phyloP scores from a whole-genome alignment of 1,139 yeast species.

The Kluyveromyces sp. region DNA sequence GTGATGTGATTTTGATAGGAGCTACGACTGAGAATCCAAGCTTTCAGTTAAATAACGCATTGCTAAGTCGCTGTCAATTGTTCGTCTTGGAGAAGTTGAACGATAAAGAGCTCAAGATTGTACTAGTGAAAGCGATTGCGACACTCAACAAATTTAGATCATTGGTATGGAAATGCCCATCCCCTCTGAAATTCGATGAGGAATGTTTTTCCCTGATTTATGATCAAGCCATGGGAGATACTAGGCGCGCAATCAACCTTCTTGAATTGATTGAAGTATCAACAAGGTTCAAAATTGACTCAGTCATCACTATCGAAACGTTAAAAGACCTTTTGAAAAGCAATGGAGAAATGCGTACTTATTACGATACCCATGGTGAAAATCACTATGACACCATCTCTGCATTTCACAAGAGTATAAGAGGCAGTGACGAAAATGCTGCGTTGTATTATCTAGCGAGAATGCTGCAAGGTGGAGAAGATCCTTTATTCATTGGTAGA shows the following conservation, averaged over 20 bases:
- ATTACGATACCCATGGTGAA: conserved; percentile 86
- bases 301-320: conserved; percentile 14
- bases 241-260: conserved; percentile 72
- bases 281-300: conserved; percentile 16
- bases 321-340: conserved; percentile 21
- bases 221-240: conserved; percentile 81
- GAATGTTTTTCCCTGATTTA: conserved; percentile 67
- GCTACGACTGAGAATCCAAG: conserved; percentile 98
- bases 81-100: conserved; percentile 67
- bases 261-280: conserved; percentile 50
- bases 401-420: conserved; percentile 83
- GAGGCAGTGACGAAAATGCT: conserved; percentile 88
- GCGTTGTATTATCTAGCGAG: conserved; percentile 77
- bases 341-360: conserved; percentile 36
- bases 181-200: conserved; percentile 43
- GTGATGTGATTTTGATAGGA: conserved; percentile 65
- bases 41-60: conserved; percentile 79
- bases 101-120: conserved; percentile 46
- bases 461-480: conserved; percentile 90
- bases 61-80: conserved; percentile 81
- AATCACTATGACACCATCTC: conserved; percentile 91
- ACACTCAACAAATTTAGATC: conserved; percentile 55
- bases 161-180: conserved; percentile 29
- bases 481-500: conserved; percentile 84
- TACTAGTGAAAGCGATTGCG: conserved; percentile 57